Base-by-base conservation (phyloP, 2,329 filamentous ascomycete species). In the Domatiomyces catenatus region DNA sequence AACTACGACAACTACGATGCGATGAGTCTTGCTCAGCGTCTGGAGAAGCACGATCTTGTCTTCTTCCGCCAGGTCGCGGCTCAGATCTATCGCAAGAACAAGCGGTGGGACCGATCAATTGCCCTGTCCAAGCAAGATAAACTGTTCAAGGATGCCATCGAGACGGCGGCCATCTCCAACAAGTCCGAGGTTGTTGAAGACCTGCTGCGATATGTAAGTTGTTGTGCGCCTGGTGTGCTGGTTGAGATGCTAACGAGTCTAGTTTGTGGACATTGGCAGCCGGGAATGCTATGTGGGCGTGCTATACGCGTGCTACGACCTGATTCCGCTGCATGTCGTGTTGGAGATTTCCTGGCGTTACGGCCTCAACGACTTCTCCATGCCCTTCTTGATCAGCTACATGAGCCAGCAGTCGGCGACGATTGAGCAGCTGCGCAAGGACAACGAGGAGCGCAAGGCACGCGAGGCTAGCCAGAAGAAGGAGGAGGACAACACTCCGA, bases 361-460 rank as follows among this genome's bases (percentile, higher is more conserved):
- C 65, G 87, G 88, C 53, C 83, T 98, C 42, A 81, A 83, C 62
- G 92, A 98, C 72, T 98, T 94, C 71, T 94, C 89, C 46, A 98
- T 98, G 93, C 92, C 92, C 17, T 98, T 94, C 75, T 93, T 98
- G 87, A 96, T 98, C 78, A 98, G 96, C 73, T 84, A 93, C 73
- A 75, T 98, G 56, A 80, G 83, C 60, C 88, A 94, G 69, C 89
- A 96, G 71, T 88, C 86, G 42, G 81, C 84, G 59, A 83, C 93
- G 51, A 83, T 98, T 59, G 80, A 88, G 52, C 67, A 75, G 53
- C 77, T 98, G 54, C 94, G 93, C 76, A 86, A 86, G 55, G 93
- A 98, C 70, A 98, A 96, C 64, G 93, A 98, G 69, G 86, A 89
- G 64, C 84, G 89, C 63, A 95, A 94, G 67, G 69, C 72, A 17